Evolutionary conservation across 805 yeast species (phyloP).

Genomic region (Candida adriatica): DNA sequence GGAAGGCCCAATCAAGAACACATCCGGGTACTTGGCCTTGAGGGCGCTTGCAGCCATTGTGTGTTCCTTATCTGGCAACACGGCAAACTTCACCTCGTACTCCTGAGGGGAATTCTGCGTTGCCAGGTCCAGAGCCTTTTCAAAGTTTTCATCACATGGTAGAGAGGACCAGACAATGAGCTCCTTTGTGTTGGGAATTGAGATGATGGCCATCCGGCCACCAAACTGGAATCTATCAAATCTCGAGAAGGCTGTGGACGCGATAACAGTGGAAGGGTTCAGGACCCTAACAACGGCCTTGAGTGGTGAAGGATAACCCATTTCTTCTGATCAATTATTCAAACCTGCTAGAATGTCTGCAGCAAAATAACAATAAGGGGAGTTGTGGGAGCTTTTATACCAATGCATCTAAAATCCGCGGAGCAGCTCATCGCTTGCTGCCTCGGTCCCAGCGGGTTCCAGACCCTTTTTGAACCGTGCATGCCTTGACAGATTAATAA

Average conservation of each 20-base stretch:
- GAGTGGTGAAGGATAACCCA: constrained; percentile 35
- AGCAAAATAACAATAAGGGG: too few species aligned
- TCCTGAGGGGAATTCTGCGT: constrained; percentile 28
- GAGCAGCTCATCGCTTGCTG: too few species aligned
- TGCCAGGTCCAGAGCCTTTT: constrained; percentile 30
- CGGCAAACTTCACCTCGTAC: constrained; percentile 38
- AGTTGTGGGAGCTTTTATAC: too few species aligned
- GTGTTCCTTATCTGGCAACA: constrained; percentile 61
- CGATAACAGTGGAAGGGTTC: constrained; percentile 25
- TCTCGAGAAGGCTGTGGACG: constrained; percentile 31
- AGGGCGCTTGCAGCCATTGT: constrained; percentile 54
- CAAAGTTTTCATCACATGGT: constrained; percentile 44
- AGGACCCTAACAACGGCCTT: constrained; percentile 34
- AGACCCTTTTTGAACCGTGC: too few species aligned
- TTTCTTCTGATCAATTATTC: too few species aligned
- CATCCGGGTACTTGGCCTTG: constrained; percentile 40
- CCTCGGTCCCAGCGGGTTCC: too few species aligned
- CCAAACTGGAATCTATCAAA: constrained; percentile 27
- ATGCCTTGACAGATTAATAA: too few species aligned
- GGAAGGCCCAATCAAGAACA: constrained; percentile 46
- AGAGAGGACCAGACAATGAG: constrained; percentile 51
- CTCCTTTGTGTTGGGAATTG: constrained; percentile 21
- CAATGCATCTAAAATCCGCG: too few species aligned
- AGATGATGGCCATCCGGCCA: constrained; percentile 33
- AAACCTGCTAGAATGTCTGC: too few species aligned